These are phyloP conservation scores for Pholiota molesta DNA, from an alignment of 768 basidiomycete species.

Conservation along the genomic window DNA sequence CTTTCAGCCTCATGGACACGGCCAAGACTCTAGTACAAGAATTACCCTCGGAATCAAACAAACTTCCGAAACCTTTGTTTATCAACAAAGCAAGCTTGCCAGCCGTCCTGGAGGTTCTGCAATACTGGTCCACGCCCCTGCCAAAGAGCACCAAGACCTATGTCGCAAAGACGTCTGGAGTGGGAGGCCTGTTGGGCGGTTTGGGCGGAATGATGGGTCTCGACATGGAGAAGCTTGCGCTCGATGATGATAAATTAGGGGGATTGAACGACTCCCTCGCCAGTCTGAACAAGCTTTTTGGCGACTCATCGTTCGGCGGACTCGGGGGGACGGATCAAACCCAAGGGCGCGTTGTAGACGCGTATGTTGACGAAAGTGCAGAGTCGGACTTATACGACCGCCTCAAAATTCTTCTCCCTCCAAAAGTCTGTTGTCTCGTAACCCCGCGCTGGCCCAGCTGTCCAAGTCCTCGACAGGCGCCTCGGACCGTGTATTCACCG, in stretches of 20 bases:
- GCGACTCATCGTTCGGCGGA: not conserved
- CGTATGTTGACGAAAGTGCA: not conserved
- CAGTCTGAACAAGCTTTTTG: not conserved
- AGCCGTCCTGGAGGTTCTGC: conserved; percentile 12
- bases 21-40: not conserved
- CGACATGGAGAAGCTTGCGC: not conserved
- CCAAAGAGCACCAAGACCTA: conserved; percentile 14
- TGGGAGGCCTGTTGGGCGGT: not conserved
- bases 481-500: not conserved
- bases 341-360: not conserved
- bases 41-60: not conserved
- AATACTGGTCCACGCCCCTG: conserved; percentile 19
- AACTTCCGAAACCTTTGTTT: not conserved
- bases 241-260: not conserved
- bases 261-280: not conserved
- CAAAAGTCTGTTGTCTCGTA: not conserved
- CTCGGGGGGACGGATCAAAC: not conserved
- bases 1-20: conserved; percentile 2
- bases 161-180: conserved; percentile 3
- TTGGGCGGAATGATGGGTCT: not conserved
- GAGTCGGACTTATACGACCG: conserved; percentile 5
- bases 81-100: conserved; percentile 9
- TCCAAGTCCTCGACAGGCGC: not conserved
- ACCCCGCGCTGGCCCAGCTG: conserved; percentile 6
- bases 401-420: conserved; percentile 10